A percentile compares a stretch with the other conserved stretches of the same genome.
Conservation (phyloP, 2,329 filamentous ascomycete genomes). For the Hypomyces rosellus region DNA sequence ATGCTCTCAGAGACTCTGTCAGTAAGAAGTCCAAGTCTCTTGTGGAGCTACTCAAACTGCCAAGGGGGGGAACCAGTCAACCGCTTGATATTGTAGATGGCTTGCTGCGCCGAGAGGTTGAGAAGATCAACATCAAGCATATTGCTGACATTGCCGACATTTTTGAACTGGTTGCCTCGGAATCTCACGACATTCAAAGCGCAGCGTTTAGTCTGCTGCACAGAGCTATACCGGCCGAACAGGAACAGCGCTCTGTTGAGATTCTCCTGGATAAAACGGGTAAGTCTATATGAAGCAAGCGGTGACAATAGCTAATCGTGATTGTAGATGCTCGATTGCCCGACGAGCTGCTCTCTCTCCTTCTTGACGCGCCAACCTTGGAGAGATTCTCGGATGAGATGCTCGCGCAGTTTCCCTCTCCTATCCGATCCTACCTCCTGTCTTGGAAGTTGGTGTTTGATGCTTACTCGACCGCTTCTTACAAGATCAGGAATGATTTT, state of each 20-base stretch:
- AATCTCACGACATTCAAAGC: slow-evolving; percentile 68
- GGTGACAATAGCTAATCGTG: slow-evolving; percentile 7
- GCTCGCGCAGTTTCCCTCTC: slow-evolving; percentile 61
- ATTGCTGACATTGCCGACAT: slow-evolving; percentile 61
- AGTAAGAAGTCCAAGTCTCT: slow-evolving; percentile 50
- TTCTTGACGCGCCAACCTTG: slow-evolving; percentile 70
- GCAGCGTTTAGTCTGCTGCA: slow-evolving; percentile 77
- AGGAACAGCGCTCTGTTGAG: slow-evolving; percentile 79
- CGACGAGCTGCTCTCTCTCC: slow-evolving; percentile 75
- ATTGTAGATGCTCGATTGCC: slow-evolving; percentile 61
- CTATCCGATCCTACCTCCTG: slow-evolving; percentile 73
- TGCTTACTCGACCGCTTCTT: slow-evolving; percentile 69
- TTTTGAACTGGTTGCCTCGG: slow-evolving; percentile 69
- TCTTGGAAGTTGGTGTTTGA: slow-evolving; percentile 90
- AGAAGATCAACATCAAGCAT: slow-evolving; percentile 54
- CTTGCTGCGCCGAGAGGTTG: slow-evolving; percentile 63
- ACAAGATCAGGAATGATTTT: slow-evolving; percentile 78
- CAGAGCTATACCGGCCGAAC: slow-evolving; percentile 66
- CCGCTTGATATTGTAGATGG: slow-evolving; percentile 71
- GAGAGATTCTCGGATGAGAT: slow-evolving; percentile 59
- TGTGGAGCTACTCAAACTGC: slow-evolving; percentile 55
- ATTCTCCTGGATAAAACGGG: slow-evolving; percentile 62
- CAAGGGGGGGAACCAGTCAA: slow-evolving; percentile 44
- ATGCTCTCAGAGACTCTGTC: slow-evolving; percentile 61
- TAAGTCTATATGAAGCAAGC: slow-evolving; percentile 18